Conservation (phyloP, 768 basidiomycete genomes). For the Tulasnella sp. region DNA sequence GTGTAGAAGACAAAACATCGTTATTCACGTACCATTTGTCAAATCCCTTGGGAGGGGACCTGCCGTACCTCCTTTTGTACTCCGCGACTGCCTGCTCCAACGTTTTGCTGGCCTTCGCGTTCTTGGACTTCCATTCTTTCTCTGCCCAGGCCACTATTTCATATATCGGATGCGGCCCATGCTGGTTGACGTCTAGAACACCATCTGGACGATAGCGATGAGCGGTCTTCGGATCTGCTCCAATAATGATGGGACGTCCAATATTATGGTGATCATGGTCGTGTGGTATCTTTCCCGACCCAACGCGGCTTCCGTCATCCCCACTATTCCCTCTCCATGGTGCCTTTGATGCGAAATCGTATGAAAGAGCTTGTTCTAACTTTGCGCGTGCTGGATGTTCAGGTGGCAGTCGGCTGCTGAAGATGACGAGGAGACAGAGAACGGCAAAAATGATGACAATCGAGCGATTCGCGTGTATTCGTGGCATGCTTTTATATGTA, state of each 20-base stretch:
- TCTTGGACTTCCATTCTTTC: constrained; percentile 47
- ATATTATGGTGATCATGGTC: constrained; percentile 8
- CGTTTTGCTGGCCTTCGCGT: constrained; percentile 45
- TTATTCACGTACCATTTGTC: constrained; percentile 48
- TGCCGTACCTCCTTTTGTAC: constrained; percentile 46
- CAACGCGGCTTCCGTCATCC: not conserved
- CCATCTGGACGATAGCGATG: constrained; percentile 45
- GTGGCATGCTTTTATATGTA: not conserved
- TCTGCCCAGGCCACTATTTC: constrained; percentile 50
- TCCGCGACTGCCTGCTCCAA: constrained; percentile 48
- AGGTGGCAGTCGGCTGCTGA: constrained; percentile 16
- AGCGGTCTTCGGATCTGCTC: constrained; percentile 17
- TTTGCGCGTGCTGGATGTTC: constrained; percentile 26
- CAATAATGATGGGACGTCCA: constrained; percentile 14
- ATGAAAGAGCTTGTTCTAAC: constrained; percentile 3
- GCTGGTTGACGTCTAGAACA: constrained; percentile 46
- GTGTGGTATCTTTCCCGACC: not conserved
- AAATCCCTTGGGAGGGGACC: constrained; percentile 51
- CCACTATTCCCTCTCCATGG: not conserved
- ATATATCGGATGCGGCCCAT: constrained; percentile 52
- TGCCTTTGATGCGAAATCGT: not conserved
- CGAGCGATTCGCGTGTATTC: not conserved
- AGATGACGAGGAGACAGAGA: constrained; percentile 18
- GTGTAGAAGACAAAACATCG: not conserved
- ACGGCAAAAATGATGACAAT: not conserved